phyloP scores from a whole-genome alignment of 2,329 filamentous ascomycete species.

The Teratosphaeria gauchensis region DNA sequence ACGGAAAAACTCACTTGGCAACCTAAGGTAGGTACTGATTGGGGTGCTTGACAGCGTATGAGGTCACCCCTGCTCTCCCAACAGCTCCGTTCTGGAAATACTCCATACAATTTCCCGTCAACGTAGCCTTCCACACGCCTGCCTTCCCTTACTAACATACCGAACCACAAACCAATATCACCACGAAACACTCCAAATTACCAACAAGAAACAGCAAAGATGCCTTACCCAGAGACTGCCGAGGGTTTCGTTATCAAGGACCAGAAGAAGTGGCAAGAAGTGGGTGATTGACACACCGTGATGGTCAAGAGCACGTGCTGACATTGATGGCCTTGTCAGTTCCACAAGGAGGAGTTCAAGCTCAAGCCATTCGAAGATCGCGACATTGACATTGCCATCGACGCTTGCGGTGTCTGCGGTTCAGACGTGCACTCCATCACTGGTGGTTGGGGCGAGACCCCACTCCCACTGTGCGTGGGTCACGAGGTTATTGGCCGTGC shows the following conservation, averaged over 20 bases:
- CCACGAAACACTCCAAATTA: neutral
- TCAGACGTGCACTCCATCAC: constrained; percentile 38
- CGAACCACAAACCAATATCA: neutral
- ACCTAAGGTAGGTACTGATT: neutral
- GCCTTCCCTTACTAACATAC: neutral
- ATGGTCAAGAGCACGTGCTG: neutral
- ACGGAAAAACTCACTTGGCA: neutral
- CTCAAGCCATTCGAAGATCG: constrained; percentile 80
- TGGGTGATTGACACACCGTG: constrained; percentile 40
- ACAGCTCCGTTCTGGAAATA: neutral
- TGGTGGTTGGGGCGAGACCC: constrained; percentile 56
- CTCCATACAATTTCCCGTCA: neutral
- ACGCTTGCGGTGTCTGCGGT: constrained; percentile 58
- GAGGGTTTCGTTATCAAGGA: constrained; percentile 41
- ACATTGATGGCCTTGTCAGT: neutral
- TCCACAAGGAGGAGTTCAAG: constrained; percentile 48
- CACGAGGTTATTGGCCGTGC: constrained; percentile 49
- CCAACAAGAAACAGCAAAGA: constrained; percentile 20
- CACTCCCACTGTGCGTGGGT: constrained; percentile 55
- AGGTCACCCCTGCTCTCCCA: neutral
- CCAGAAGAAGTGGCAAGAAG: constrained; percentile 53
- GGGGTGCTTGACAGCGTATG: neutral
- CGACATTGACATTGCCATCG: constrained; percentile 81
- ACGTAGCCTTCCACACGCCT: neutral
- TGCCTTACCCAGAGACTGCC: constrained; percentile 44